phyloP scores from a whole-genome alignment of 805 yeast genomes.

The Pichia ethanolica region DNA sequence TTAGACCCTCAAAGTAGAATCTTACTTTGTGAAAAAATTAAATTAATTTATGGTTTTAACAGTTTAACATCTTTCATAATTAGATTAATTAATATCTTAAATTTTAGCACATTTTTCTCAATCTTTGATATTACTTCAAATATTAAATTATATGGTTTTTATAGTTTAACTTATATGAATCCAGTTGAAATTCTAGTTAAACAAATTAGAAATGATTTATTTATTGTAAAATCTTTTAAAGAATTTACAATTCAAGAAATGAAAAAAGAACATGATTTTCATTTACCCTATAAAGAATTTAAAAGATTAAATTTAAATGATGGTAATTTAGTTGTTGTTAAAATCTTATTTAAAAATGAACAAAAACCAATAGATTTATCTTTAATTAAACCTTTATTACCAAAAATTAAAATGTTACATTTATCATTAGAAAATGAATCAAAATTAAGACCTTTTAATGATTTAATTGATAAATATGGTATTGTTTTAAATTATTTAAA shows the following conservation, averaged over 20 bases:
- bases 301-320: slow-evolving; percentile 22
- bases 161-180: slow-evolving; percentile 19
- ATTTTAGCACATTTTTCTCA: slow-evolving; percentile 23
- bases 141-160: slow-evolving; percentile 26
- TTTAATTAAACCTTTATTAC: slow-evolving; percentile 20
- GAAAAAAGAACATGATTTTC: slow-evolving; percentile 28
- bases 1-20: slow-evolving; percentile 16
- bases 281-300: slow-evolving; percentile 27
- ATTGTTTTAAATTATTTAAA: slow-evolving; percentile 19
- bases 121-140: slow-evolving; percentile 27
- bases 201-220: slow-evolving; percentile 25
- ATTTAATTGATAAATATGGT: slow-evolving; percentile 21
- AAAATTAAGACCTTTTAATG: slow-evolving; percentile 24
- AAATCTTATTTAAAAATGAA: slow-evolving; percentile 25
- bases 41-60: slow-evolving; percentile 21
- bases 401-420: slow-evolving; percentile 22
- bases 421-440: slow-evolving; percentile 24
- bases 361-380: slow-evolving; percentile 25
- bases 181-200: slow-evolving; percentile 27
- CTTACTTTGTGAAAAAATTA: slow-evolving; percentile 22
- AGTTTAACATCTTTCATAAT: slow-evolving; percentile 19
- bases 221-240: slow-evolving; percentile 25
- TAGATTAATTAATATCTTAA: slow-evolving; percentile 16
- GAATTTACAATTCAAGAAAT: slow-evolving; percentile 25
- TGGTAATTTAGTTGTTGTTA: slow-evolving; percentile 26